These are phyloP conservation scores for Taiozyma sp. DNA, from an alignment of 1,139 yeast species.

Conservation along the genomic window DNA sequence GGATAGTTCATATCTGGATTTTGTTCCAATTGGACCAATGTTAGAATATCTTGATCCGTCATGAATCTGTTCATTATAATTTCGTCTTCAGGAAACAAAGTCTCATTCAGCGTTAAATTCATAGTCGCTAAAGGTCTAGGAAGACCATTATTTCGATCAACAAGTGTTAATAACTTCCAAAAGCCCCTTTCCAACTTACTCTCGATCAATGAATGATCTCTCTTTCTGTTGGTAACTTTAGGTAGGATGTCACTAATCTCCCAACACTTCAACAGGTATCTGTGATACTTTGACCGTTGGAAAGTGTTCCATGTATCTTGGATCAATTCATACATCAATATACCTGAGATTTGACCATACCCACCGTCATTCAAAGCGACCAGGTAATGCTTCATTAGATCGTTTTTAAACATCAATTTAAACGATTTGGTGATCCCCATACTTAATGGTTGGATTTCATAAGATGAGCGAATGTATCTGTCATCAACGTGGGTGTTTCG, in stretches of 20 bases:
- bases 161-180: conserved; percentile 4
- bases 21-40: conserved; percentile 18
- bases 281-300: neutral
- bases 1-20: neutral
- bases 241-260: conserved; percentile 1
- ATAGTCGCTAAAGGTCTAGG: conserved; percentile 1
- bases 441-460: conserved; percentile 25
- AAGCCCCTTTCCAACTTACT: neutral
- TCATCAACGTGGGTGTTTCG: conserved; percentile 3
- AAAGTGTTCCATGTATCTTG: conserved; percentile 1
- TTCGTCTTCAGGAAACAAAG: conserved; percentile 30
- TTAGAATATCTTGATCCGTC: conserved; percentile 27
- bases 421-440: conserved; percentile 26
- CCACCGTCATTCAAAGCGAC: neutral
- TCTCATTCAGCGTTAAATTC: conserved; percentile 14
- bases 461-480: neutral
- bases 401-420: conserved; percentile 25
- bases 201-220: neutral
- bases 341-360: conserved; percentile 1
- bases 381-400: conserved; percentile 17
- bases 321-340: conserved; percentile 4
- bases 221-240: neutral
- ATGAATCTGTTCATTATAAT: conserved; percentile 24
- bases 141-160: conserved; percentile 1
- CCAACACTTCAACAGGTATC: conserved; percentile 8